Evolutionary conservation across 2,329 filamentous ascomycete species (phyloP).

Genomic region (Ophiostoma tasmaniense): DNA sequence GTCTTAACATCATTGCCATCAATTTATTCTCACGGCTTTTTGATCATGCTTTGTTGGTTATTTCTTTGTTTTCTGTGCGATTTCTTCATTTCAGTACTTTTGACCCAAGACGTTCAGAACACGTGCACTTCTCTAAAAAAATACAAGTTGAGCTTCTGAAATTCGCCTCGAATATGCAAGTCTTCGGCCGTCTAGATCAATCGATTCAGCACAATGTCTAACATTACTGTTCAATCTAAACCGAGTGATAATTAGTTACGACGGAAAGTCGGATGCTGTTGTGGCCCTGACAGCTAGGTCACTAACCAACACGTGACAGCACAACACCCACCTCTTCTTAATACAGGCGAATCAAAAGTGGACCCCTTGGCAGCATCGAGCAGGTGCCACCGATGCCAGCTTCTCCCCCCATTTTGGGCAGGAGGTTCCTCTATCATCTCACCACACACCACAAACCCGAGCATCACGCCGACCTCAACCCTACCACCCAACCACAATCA

Average conservation of each 20-base stretch:
- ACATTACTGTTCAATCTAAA: no score
- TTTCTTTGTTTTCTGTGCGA: not conserved
- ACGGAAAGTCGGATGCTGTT: no score
- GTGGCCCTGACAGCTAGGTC: not conserved
- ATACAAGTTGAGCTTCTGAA: not conserved
- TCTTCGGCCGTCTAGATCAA: no score
- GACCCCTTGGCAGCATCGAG: slow-evolving; percentile 4
- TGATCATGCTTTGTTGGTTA: no score
- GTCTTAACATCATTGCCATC: no score
- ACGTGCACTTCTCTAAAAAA: no score
- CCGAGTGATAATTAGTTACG: no score
- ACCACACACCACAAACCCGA: not conserved
- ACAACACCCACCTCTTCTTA: not conserved
- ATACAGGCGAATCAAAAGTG: slow-evolving; percentile 8
- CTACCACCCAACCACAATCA: not conserved
- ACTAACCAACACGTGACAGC: slow-evolving; percentile 1
- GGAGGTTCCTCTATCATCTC: not conserved
- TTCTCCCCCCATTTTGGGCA: slow-evolving; percentile 6
- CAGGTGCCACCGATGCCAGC: not conserved
- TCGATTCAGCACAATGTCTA: no score
- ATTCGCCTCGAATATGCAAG: no score
- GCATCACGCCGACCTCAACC: not conserved
- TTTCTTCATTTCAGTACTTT: no score
- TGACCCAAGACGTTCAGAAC: no score
- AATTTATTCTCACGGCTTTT: no score